Evolutionary conservation across 2,329 filamentous ascomycete species (phyloP), one percentile per base, ranked within the genome.

Genomic region (Epichloe brachyelytri): DNA sequence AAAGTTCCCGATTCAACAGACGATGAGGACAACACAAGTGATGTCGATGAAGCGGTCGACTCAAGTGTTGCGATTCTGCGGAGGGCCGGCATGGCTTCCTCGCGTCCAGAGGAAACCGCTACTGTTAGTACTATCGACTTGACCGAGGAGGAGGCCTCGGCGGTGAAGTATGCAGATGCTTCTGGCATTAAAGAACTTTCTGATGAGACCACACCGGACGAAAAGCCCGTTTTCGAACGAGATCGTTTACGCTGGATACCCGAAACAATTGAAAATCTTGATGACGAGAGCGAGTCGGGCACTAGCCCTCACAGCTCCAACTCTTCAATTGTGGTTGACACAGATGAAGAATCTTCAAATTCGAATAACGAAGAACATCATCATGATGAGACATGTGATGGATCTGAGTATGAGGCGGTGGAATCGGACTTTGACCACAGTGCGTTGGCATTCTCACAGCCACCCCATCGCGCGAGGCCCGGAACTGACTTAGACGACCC

Each of bases 1-100:
- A 60, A 61, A 36, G 70, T 74, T 2, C 71, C 72, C 0, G 71
- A 74, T 48, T 71, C 71, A 8, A 62, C 59, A 7, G 68, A 71
- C 17, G 53, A 58, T 2, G 63, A 67, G 36, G 61, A 62, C 20
- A 51, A 56, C 0, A 56, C 56, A 22, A 63, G 59, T 30, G 61
- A 63, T 22, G 59, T 62, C 6, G 59, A 64, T 17, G 44, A 55
- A 12, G 56, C 51, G 39, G 56, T 67, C 26, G 52, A 55, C 34
- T 57, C 59, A 37, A 63, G 60, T 50, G 55, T 58, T 14, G 51
- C 58, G 30, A 58, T 64, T 20, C 49, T 66, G n/a, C 55, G 48
- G 17, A 51, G 55, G 41, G 60, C 65, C 40, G 65, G 63, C 19
- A 60, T 66, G 26, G 56, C 37, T 36, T 19, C 43, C 6, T 14